Evolutionary conservation across 2,329 filamentous ascomycete genomes (phyloP).

Genomic region (Ilyonectria destructans): DNA sequence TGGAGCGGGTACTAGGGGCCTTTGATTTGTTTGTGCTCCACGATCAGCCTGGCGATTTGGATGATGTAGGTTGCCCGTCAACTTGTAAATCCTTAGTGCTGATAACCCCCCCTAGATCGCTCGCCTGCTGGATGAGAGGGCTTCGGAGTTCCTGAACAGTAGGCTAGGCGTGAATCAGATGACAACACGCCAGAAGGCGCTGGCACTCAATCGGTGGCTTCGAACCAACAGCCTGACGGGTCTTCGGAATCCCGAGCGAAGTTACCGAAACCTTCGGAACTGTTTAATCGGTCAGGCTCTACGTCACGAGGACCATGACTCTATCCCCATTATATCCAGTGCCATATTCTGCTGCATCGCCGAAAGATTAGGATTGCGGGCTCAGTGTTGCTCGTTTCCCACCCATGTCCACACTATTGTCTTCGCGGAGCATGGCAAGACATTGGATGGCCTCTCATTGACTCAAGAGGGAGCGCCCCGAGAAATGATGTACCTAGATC

Average conservation of each 20-base stretch:
- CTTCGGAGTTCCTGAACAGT: slow-evolving; percentile 68
- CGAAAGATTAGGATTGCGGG: slow-evolving; percentile 80
- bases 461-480: slow-evolving; percentile 57
- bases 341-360: slow-evolving; percentile 90
- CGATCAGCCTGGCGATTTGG: slow-evolving; percentile 80
- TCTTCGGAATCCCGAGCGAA: slow-evolving; percentile 73
- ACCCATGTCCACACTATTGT: slow-evolving; percentile 90
- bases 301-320: slow-evolving; percentile 80
- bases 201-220: slow-evolving; percentile 79
- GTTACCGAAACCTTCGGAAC: slow-evolving; percentile 87
- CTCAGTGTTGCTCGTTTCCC: slow-evolving; percentile 86
- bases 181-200: slow-evolving; percentile 78
- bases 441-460: slow-evolving; percentile 69
- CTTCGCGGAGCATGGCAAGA: slow-evolving; percentile 71
- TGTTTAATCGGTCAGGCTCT: slow-evolving; percentile 90
- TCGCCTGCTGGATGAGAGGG: slow-evolving; percentile 76
- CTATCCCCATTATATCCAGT: slow-evolving; percentile 88
- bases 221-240: slow-evolving; percentile 79
- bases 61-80: slow-evolving; percentile 69
- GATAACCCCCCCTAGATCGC: slow-evolving; percentile 65
- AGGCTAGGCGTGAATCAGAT: slow-evolving; percentile 69
- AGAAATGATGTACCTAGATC: slow-evolving; percentile 84
- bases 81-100: slow-evolving; percentile 19
- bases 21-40: slow-evolving; percentile 93
- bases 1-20: slow-evolving; percentile 84